These are phyloP conservation scores for Penicillium salamii DNA, from an alignment of 495 filamentous ascomycete species.

Conservation along the genomic window DNA sequence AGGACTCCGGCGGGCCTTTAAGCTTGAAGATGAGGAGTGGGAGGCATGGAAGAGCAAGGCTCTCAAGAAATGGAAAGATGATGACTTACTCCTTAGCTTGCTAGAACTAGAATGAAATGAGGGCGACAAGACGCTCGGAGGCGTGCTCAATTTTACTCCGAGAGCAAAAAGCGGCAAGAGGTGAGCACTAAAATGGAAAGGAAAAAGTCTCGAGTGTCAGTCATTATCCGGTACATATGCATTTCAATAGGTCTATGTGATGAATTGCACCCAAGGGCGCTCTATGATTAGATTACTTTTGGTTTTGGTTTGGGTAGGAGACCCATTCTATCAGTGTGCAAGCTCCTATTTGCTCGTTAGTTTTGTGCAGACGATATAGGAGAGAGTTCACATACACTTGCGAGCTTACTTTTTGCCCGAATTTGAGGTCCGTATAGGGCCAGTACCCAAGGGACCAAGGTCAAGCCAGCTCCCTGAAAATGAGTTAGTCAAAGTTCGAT, in stretches of 20 bases:
- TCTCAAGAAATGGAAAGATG: conserved; percentile 5
- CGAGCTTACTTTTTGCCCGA: conserved; percentile 74
- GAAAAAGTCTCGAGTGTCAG: too few relatives aligned
- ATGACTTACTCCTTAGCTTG: neutral
- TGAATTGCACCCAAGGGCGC: neutral
- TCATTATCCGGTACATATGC: too few relatives aligned
- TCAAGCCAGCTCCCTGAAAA: conserved; percentile 56
- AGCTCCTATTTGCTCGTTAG: conserved; percentile 26
- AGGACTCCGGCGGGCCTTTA: conserved; percentile 2
- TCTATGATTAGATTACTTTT: conserved; percentile 5
- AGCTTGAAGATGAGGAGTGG: conserved; percentile 1
- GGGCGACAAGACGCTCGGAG: too few relatives aligned
- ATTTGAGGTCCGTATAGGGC: conserved; percentile 79
- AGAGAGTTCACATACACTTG: conserved; percentile 41
- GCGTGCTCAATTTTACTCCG: too few relatives aligned
- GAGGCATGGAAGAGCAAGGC: conserved; percentile 5
- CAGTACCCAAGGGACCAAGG: conserved; percentile 81
- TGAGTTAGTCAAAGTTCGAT: conserved; percentile 6
- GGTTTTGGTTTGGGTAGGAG: neutral
- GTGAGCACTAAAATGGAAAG: too few relatives aligned
- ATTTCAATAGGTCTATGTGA: neutral
- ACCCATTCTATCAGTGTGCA: conserved; percentile 17
- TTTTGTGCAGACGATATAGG: neutral
- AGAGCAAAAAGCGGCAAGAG: too few relatives aligned
- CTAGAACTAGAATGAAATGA: neutral